Conservation (phyloP, 1,284 basidiomycete species). For the Rhodofomes roseus region DNA sequence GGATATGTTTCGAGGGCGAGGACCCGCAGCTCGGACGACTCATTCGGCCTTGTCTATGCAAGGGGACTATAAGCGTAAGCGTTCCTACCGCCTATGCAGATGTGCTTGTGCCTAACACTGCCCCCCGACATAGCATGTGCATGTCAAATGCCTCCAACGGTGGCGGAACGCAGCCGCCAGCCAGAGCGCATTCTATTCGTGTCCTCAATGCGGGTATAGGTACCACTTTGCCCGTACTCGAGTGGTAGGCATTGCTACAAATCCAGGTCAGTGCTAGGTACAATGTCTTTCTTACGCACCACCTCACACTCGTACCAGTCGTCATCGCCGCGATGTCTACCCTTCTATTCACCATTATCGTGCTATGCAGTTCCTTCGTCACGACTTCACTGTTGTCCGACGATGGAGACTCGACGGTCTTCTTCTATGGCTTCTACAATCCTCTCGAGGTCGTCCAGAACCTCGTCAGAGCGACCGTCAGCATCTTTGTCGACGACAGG, state of each 20-base stretch:
- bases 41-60: conserved; percentile 75
- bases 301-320: conserved; percentile 35
- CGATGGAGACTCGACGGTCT: conserved; percentile 34
- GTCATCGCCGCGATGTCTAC: conserved; percentile 62
- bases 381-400: conserved; percentile 63
- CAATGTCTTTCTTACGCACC: background rate
- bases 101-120: conserved; percentile 10
- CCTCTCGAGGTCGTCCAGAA: conserved; percentile 60
- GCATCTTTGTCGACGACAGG: conserved; percentile 56
- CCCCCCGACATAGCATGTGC: conserved; percentile 55
- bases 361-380: conserved; percentile 67
- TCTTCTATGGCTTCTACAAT: conserved; percentile 42
- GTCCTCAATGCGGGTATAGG: conserved; percentile 72
- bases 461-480: conserved; percentile 59
- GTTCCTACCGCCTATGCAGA: background rate
- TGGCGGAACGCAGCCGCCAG: conserved; percentile 64
- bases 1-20: conserved; percentile 70
- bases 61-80: conserved; percentile 74
- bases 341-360: conserved; percentile 61
- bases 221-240: conserved; percentile 71
- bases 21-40: conserved; percentile 62
- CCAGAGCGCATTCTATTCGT: conserved; percentile 63
- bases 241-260: conserved; percentile 67
- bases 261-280: conserved; percentile 51
- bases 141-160: conserved; percentile 69